Evolutionary conservation across 441 rosid species (phyloP).

Genomic region (Gossypium aridum): DNA sequence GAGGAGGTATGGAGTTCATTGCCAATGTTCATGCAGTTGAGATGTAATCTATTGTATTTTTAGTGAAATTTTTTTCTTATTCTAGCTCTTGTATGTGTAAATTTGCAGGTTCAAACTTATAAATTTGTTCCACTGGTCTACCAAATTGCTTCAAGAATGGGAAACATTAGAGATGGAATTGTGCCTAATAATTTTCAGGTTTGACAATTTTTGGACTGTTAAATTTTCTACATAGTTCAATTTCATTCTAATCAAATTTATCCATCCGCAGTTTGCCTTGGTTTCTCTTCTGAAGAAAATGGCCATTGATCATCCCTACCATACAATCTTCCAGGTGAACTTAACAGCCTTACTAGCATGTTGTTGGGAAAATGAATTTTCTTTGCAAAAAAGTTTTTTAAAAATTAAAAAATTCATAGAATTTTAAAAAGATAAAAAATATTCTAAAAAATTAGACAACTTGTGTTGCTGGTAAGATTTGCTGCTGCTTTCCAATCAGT

Average conservation of each 20-base stretch:
- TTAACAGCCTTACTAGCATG: slow-evolving; percentile 6
- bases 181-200: slow-evolving; percentile 90
- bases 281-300: slow-evolving; percentile 91
- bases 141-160: slow-evolving; percentile 99
- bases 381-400: not conserved
- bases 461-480: too few relatives aligned
- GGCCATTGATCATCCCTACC: slow-evolving; percentile 98
- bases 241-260: slow-evolving; percentile 20
- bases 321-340: slow-evolving; percentile 84
- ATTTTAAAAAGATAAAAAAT: too few relatives aligned
- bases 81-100: not conserved
- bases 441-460: too few relatives aligned
- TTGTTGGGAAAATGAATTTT: slow-evolving; percentile 10
- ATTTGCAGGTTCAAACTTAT: slow-evolving; percentile 79
- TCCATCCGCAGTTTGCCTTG: slow-evolving; percentile 72
- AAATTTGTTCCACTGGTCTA: slow-evolving; percentile 90
- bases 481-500: too few relatives aligned
- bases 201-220: slow-evolving; percentile 8
- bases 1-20: slow-evolving; percentile 46
- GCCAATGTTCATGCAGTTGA: not conserved
- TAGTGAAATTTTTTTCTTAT: slow-evolving; percentile 3
- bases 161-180: slow-evolving; percentile 64
- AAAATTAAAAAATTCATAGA: too few relatives aligned
- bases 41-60: not conserved
- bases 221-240: slow-evolving; percentile 12